These are phyloP conservation scores for Dothideomycetes sp. DNA, from an alignment of 2,329 filamentous ascomycete species.

Conservation along the genomic window DNA sequence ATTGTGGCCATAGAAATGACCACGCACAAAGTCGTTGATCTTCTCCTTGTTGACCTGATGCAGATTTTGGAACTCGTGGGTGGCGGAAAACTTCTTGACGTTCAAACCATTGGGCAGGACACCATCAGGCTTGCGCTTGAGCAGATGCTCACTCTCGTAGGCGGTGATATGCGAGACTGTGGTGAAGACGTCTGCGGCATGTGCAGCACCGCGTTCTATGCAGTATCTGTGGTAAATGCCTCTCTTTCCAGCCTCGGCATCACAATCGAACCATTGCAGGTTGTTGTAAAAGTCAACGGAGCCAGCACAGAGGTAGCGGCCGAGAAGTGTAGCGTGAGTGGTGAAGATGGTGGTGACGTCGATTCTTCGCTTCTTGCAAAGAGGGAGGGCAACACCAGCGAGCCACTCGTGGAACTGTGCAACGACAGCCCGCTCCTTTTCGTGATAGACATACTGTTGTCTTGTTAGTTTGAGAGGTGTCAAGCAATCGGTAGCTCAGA, in stretches of 20 bases:
- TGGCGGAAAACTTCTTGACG: constrained; percentile 95
- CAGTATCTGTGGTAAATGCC: constrained; percentile 98
- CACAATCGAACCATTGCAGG: constrained; percentile 90
- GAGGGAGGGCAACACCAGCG: constrained; percentile 80
- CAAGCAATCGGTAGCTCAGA: neutral
- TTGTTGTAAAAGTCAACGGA: constrained; percentile 99
- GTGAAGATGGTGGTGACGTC: constrained; percentile 98
- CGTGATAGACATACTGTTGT: constrained; percentile 76
- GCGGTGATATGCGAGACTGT: constrained; percentile 98
- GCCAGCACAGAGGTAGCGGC: constrained; percentile 90
- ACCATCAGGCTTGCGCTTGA: constrained; percentile 90
- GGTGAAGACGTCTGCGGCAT: constrained; percentile 92
- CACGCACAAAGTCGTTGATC: constrained; percentile 95
- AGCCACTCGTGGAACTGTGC: constrained; percentile 99
- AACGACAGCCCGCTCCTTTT: constrained; percentile 84
- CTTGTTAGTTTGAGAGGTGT: constrained; percentile 11
- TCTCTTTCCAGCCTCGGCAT: constrained; percentile 91
- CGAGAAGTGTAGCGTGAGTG: constrained; percentile 89
- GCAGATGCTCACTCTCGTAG: constrained; percentile 91
- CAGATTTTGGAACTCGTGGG: constrained; percentile 97
- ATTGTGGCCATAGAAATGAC: constrained; percentile 97
- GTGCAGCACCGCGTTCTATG: constrained; percentile 87
- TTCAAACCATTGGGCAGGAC: constrained; percentile 95
- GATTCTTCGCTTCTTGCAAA: constrained; percentile 88
- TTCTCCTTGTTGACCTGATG: constrained; percentile 95